phyloP scores from a whole-genome alignment of 1,284 basidiomycete genomes.

The Trametes pubescens region DNA sequence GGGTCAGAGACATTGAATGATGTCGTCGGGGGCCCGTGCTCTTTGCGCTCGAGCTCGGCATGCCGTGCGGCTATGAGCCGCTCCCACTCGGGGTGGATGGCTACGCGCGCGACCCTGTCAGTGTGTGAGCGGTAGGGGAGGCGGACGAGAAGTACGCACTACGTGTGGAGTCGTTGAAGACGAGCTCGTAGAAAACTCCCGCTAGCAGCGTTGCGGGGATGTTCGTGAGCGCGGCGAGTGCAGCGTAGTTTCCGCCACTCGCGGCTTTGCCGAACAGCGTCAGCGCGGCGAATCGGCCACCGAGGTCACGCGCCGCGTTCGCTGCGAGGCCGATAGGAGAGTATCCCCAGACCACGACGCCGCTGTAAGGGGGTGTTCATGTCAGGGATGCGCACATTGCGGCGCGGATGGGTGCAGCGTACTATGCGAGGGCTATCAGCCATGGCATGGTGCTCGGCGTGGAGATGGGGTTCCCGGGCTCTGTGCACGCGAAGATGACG shows the following conservation, averaged over 20 bases:
- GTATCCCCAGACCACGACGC: constrained; percentile 66
- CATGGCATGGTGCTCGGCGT: constrained; percentile 62
- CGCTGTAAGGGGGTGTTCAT: constrained; percentile 45
- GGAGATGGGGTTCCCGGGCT: constrained; percentile 67
- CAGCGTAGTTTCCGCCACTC: constrained; percentile 65
- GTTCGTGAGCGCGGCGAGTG: constrained; percentile 70
- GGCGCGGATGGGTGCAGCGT: constrained; percentile 26
- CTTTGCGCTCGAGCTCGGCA: constrained; percentile 25
- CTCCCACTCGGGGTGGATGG: constrained; percentile 28
- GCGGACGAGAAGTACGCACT: constrained; percentile 37
- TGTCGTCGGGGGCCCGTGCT: constrained; percentile 2
- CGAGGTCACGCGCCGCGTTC: constrained; percentile 74
- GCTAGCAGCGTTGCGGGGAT: constrained; percentile 68
- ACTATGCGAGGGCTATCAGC: constrained; percentile 66
- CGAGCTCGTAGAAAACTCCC: constrained; percentile 59
- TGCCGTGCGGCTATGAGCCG: constrained; percentile 12
- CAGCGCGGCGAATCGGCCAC: constrained; percentile 63
- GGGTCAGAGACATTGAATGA: constrained; percentile 18
- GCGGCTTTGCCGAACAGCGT: constrained; percentile 66
- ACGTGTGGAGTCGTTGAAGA: constrained; percentile 65
- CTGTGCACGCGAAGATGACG: constrained; percentile 62
- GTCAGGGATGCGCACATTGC: neutral
- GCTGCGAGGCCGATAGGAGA: constrained; percentile 60
- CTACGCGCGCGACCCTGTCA: constrained; percentile 4
- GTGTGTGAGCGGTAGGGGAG: neutral